These are phyloP conservation scores for Alloteropsis angusta DNA, from an alignment of 202 grass and related monocot genomes.

Conservation along the genomic window DNA sequence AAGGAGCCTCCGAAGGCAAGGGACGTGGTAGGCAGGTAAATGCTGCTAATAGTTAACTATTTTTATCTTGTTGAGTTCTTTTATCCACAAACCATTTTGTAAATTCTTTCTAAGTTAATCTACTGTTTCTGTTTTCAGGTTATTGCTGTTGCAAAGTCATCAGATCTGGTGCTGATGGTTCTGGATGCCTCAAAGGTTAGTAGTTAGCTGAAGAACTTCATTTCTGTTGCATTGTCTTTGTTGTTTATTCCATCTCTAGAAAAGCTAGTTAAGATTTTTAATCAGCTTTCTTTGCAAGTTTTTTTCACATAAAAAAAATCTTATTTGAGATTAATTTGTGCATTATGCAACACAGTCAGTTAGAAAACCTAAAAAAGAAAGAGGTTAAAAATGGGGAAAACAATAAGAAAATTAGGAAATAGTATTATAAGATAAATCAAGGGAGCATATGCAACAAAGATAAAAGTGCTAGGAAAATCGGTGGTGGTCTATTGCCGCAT, in stretches of 20 bases:
- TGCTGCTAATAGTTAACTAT: neutral
- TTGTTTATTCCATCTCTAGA: conserved; percentile 11
- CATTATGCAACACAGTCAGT: neutral
- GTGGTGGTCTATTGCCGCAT: neutral
- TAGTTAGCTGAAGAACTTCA: too few species aligned
- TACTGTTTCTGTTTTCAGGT: conserved; percentile 48
- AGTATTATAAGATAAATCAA: neutral
- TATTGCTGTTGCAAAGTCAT: conserved; percentile 97
- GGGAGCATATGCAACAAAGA: too few species aligned
- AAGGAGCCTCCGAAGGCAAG: conserved; percentile 99
- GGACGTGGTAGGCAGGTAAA: conserved; percentile 93
- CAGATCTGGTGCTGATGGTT: conserved; percentile 98
- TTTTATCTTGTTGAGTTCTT: neutral
- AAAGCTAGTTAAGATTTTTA: neutral
- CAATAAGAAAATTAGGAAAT: neutral
- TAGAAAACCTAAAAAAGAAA: neutral
- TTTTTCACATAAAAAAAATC: neutral
- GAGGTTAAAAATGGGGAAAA: neutral
- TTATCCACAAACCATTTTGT: neutral
- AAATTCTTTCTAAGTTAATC: conserved; percentile 1
- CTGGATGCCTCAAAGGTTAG: conserved; percentile 94
- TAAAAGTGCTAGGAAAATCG: neutral
- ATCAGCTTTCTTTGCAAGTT: neutral
- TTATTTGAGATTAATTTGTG: neutral
- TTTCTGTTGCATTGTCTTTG: neutral